These are phyloP conservation scores for Fusarium verrucosum DNA, from an alignment of 2,329 filamentous ascomycete species.

Conservation along the genomic window DNA sequence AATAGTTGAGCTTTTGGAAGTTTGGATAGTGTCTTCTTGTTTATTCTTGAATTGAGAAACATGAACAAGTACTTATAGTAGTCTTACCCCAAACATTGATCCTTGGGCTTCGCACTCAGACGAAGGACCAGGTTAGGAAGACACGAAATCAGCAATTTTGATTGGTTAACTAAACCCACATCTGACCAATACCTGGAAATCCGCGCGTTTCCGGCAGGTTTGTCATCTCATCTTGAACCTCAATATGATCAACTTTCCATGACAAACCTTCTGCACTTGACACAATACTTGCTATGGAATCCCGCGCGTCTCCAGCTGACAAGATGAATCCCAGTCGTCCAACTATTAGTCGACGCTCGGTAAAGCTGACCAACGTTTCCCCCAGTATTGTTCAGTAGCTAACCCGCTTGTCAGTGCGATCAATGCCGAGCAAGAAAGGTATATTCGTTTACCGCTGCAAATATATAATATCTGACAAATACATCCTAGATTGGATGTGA, in stretches of 20 bases:
- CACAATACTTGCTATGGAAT: constrained; percentile 12
- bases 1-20: background rate
- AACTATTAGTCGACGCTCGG: constrained; percentile 32
- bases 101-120: background rate
- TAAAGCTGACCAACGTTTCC: background rate
- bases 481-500: constrained; percentile 31
- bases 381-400: background rate
- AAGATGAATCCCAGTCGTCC: background rate
- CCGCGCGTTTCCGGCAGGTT: constrained; percentile 7
- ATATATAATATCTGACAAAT: background rate
- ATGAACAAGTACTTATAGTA: background rate
- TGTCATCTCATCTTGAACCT: background rate
- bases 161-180: background rate
- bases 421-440: constrained; percentile 40
- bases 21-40: background rate
- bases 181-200: constrained; percentile 4
- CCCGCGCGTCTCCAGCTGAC: constrained; percentile 26
- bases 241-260: background rate
- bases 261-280: background rate
- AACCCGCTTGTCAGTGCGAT: constrained; percentile 30
- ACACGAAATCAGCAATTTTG: background rate
- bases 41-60: background rate
- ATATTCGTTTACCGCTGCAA: background rate
- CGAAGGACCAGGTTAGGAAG: no score
- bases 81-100: rapidly evolving